Base-by-base conservation (phyloP, 2,329 filamentous ascomycete genomes). In the Neoarthrinium moseri region DNA sequence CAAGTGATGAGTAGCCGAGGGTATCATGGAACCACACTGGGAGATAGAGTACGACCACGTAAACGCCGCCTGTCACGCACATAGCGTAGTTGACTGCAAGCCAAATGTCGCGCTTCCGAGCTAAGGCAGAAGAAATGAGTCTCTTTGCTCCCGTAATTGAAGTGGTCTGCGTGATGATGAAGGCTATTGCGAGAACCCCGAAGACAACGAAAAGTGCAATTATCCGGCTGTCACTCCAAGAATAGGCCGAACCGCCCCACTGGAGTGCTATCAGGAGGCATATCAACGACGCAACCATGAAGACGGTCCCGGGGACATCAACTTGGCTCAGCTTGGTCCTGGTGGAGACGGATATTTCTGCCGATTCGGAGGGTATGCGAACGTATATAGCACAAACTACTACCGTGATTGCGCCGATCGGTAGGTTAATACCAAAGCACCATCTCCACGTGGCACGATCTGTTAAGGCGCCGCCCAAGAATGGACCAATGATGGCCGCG, bases 361-460 rank as follows among this genome's bases (percentile, higher is more conserved):
- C 27, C 15, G 24, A n/a, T 29, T 32, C 20, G 5, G 39, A 33
- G 8, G 41, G 41, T 33, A 43, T 15, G 22, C 20, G 11, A 26
- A 42, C 15, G 5, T 20, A 23, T 6, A 42, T 11, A 18, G 21
- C 17, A 15, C 15, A 21, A 10, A 43, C 17, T 7, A n/a, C 17
- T 15, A n/a, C 37, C 2, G 37, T 17, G 21, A 70, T 13, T 3
- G 52, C 65, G 4, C 71, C 71, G 23, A 74, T 39, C 1, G 73
- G 72, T 5, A 77, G 61, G 52, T 75, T 75, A 60, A 76, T 63
- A 50, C 69, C 74, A 52, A 74, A 75, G 32, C 39, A 43, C 39
- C 39, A 43, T 21, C 39, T 13, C 39, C 39, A 43, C 7, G 37
- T 27, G 8, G 24, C 37, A 7, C 15, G 12, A 17, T 40, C 37